phyloP scores from a whole-genome alignment of 2,329 filamentous ascomycete species.

The Calonectria henricotiae region DNA sequence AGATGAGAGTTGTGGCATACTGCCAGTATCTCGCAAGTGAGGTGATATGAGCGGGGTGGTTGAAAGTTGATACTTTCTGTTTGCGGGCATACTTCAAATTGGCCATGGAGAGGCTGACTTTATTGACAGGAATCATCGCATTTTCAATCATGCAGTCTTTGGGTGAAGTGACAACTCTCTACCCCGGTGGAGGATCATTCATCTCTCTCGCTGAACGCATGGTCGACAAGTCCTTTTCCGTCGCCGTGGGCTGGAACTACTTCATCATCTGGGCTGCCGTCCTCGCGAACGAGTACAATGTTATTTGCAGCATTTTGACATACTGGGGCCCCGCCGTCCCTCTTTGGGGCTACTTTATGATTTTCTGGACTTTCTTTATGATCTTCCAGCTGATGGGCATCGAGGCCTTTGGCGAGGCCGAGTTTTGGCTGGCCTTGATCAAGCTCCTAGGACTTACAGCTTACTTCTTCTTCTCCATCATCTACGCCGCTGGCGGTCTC shows the following conservation, averaged over 20 bases:
- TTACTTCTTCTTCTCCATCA: conserved; percentile 82
- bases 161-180: conserved; percentile 82
- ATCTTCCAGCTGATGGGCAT: conserved; percentile 81
- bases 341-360: conserved; percentile 79
- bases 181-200: conserved; percentile 80
- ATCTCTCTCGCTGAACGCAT: conserved; percentile 80
- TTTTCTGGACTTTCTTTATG: conserved; percentile 83
- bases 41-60: neutral
- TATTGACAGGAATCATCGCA: conserved; percentile 70
- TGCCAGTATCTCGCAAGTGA: neutral
- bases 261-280: conserved; percentile 79
- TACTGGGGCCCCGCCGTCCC: conserved; percentile 77
- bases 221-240: conserved; percentile 79
- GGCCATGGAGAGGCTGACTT: conserved; percentile 40
- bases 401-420: conserved; percentile 83
- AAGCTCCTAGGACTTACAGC: conserved; percentile 81
- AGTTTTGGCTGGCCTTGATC: conserved; percentile 84
- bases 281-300: conserved; percentile 81
- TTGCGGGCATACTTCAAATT: neutral
- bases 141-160: conserved; percentile 80
- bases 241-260: conserved; percentile 82
- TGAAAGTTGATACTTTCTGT: conserved; percentile 3
- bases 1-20: neutral
- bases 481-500: conserved; percentile 80
- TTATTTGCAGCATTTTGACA: conserved; percentile 76